A percentile compares a stretch with the other conserved stretches of the same genome.
Evolutionary conservation across 2,329 filamentous ascomycete species (phyloP).

Genomic region (Cytospora mali): DNA sequence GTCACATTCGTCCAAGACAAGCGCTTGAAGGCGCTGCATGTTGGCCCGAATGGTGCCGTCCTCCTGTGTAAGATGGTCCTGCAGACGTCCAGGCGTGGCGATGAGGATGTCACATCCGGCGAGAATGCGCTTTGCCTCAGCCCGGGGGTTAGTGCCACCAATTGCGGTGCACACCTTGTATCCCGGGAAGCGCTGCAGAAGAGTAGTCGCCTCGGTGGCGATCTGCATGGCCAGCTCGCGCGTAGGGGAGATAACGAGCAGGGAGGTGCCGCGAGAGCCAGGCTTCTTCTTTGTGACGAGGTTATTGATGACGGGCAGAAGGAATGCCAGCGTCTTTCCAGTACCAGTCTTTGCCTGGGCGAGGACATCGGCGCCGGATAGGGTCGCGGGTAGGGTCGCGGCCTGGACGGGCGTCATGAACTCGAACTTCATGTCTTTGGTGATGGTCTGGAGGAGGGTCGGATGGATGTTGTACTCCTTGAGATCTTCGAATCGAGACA

Average conservation of each 20-base stretch:
- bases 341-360: slow-evolving; percentile 88
- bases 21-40: slow-evolving; percentile 70
- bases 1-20: slow-evolving; percentile 93
- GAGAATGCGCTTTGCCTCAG: slow-evolving; percentile 71
- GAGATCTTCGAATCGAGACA: slow-evolving; percentile 48
- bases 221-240: slow-evolving; percentile 73
- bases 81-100: slow-evolving; percentile 76
- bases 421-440: slow-evolving; percentile 51
- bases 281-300: slow-evolving; percentile 54
- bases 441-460: slow-evolving; percentile 50
- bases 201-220: slow-evolving; percentile 67
- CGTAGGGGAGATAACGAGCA: slow-evolving; percentile 71
- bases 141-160: slow-evolving; percentile 74
- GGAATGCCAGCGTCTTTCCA: slow-evolving; percentile 82
- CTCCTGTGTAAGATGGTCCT: slow-evolving; percentile 77
- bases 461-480: slow-evolving; percentile 47
- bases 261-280: slow-evolving; percentile 48
- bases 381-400: slow-evolving; percentile 51
- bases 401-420: slow-evolving; percentile 60
- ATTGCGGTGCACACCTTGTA: slow-evolving; percentile 80
- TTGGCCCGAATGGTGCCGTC: slow-evolving; percentile 68
- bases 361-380: slow-evolving; percentile 57
- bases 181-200: slow-evolving; percentile 71
- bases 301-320: slow-evolving; percentile 80
- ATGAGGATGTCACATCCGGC: slow-evolving; percentile 78